Base-by-base conservation (phyloP, 2,329 filamentous ascomycete genomes). In the Pestalotiopsis sp. region DNA sequence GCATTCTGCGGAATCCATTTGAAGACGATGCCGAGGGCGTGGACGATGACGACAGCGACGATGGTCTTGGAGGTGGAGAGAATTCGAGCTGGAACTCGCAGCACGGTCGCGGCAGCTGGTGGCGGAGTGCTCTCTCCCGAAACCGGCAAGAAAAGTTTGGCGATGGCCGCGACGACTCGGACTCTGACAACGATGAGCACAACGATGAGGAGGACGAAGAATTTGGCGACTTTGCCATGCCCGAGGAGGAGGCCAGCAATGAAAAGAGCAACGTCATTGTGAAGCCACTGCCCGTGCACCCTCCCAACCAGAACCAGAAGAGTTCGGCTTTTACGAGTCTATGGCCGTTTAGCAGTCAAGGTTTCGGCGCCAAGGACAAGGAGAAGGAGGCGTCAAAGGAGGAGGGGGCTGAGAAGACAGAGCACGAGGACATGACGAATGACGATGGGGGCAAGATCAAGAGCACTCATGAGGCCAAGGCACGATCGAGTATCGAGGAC, bases 211-310 rank as follows among this genome's bases (percentile, higher is more conserved):
- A 77, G 74, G 83, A 75, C 56, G 89, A 92, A 71, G 90, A 91
- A 73, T 88, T 92, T 80, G 90, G 90, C 14, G 91, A 92, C 68
- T 92, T 92, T 73, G 89, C 88, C 71, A 88, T 92, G 81, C 87
- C 89, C 12, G 89, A 90, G 76, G 76, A 76, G 63, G 74, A 76
- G n/a, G 56, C 71, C 68, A 64, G 72, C 5, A 59, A 31, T 38
- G 72, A 70, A 20, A 75, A 71, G 66, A 69, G 65, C 23, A 70
- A 75, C 25, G 80, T 85, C n/a, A 81, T 90, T 2, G 78, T 89
- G 67, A 86, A 87, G 72, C 88, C 88, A 2, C 80, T 88, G 3
- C 83, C 86, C 0, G 81, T 89, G 6, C 86, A 89, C 66, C 86
- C 86, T 1, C 80, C 82, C 11, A 80, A 75, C 17, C 75, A 78